Evolutionary conservation across 2,329 filamentous ascomycete species (phyloP), one percentile per base, ranked within the genome.

Genomic region (Cladobotryum protrusum): DNA sequence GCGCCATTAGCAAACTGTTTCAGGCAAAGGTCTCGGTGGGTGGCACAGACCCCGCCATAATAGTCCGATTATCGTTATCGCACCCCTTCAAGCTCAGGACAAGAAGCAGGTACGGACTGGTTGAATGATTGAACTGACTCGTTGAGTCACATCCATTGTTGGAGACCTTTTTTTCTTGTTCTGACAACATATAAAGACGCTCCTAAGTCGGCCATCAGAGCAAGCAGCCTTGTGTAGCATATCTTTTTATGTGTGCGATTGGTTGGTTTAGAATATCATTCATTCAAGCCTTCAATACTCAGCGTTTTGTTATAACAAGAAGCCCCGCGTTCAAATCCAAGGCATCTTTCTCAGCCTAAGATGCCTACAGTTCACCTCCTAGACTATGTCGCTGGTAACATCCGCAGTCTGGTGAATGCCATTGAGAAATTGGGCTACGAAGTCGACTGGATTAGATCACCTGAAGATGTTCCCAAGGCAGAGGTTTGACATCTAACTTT

Each of bases 371-470:
- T 92, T 56, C 81, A 92, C 71, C 72, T 93, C 49, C 71, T 86
- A 61, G 77, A 97, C 73, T 97, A 96, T 67, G 92, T 96, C 58
- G 92, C 93, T 54, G 93, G 93, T 64, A 99, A 99, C 69, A 85
- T 99, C 60, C 86, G 92, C 57, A 96, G 91, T 56, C 81, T 99
- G 61, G 92, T 91, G 65, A 99, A 99, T 75, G 93, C 92, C 61
- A 95, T 99, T 63, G 92, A 99, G 69, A 95, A 93, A 70, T 80
- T 92, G 52, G 93, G 93, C 54, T 97, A 92, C 67, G 81, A 87
- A 41, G 89, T 99, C 43, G 87, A 93, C 73, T 97, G 92, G 93
- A 78, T 99, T 58, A 86, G 79, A 61, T 83, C 83, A 33, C 93
- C 93, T 4, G 83, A 87, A 59, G 90, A 97, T 69, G 82, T 99